Base-by-base conservation (phyloP, 2,329 filamentous ascomycete genomes). In the Botrytis fabae region DNA sequence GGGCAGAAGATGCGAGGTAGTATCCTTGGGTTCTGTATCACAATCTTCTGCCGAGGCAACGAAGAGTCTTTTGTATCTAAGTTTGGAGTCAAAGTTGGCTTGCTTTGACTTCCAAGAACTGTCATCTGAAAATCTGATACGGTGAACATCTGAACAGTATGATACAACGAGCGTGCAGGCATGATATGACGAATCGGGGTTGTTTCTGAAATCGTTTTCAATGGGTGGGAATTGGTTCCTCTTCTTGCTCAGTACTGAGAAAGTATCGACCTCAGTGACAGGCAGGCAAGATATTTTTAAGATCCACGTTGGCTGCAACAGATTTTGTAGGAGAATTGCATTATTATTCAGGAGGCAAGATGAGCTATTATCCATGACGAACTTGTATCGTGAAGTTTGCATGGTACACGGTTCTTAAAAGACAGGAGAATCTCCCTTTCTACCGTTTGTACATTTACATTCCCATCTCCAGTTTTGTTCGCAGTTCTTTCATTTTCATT, bases 381-480 rank as follows among this genome's bases (percentile, higher is more conserved):
- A 28, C 25, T 40, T 68, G 9, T 40, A 54, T 68, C 16, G 14
- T 68, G 64, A 44, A 48, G 4, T 57, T 57, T 59, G 28, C 38
- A 22, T 57, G 38, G n/a, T 42, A 42, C 25, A 69, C 22, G 12
- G 22, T 18, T 57, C 25, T 57, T 69, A 42, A 69, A 42, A 57
- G 38, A n/a, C 48, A 57, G 40, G n/a, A 57, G 35, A 32, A 42
- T 38, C 32, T 57, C 57, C 65, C 48, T 57, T 42, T 69, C n/a
- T 32, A 44, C 35, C n/a, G 35, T 69, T 57, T 25, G 35, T 69
- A 69, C 65, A 69, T 69, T 38, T 69, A 69, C 65, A 57, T 69
- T 38, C 35, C 38, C 35, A 42, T 57, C 40, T 57, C 65, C 48
- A 57, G n/a, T 32, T 57, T 18, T 57, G 3, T 68, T 42, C 25